Evolutionary conservation across 345 rosid species (phyloP).

Genomic region (Arabidopsis thaliana): DNA sequence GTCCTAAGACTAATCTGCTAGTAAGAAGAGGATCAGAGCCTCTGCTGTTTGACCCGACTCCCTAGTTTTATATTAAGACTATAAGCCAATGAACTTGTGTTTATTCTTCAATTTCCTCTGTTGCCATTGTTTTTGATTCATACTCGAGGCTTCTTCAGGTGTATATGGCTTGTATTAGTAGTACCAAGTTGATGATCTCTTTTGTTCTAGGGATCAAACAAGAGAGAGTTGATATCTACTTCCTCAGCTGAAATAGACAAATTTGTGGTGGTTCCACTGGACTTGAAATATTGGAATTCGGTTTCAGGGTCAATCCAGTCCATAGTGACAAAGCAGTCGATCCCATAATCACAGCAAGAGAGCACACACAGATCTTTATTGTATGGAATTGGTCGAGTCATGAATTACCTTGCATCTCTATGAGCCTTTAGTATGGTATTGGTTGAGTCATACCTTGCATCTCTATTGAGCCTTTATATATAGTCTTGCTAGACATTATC

Average conservation of each 20-base stretch:
- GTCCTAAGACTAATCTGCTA: background rate
- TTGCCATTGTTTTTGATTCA: conserved; percentile 19
- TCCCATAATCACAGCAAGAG: too few relatives aligned
- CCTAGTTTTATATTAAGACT: conserved; percentile 2
- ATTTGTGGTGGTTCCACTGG: conserved; percentile 42
- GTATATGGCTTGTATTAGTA: too few relatives aligned
- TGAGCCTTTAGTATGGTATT: too few relatives aligned
- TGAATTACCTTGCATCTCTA: too few relatives aligned
- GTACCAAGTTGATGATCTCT: conserved; percentile 47
- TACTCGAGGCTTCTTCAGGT: conserved; percentile 54
- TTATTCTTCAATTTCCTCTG: conserved; percentile 15
- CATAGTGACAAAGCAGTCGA: conserved; percentile 50
- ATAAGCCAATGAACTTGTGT: conserved; percentile 22
- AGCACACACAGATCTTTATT: too few relatives aligned
- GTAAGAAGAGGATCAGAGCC: background rate
- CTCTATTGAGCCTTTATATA: too few relatives aligned
- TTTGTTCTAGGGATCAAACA: conserved; percentile 49
- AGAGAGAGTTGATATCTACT: conserved; percentile 47
- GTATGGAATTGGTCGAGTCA: too few relatives aligned
- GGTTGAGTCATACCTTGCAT: too few relatives aligned
- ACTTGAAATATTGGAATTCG: conserved; percentile 45
- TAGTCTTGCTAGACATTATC: too few relatives aligned
- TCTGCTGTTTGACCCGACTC: conserved; percentile 7
- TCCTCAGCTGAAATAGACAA: conserved; percentile 48
- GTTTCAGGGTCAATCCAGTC: conserved; percentile 56